Base-by-base conservation (phyloP, 345 rosid genomes). In the Populus alba region DNA sequence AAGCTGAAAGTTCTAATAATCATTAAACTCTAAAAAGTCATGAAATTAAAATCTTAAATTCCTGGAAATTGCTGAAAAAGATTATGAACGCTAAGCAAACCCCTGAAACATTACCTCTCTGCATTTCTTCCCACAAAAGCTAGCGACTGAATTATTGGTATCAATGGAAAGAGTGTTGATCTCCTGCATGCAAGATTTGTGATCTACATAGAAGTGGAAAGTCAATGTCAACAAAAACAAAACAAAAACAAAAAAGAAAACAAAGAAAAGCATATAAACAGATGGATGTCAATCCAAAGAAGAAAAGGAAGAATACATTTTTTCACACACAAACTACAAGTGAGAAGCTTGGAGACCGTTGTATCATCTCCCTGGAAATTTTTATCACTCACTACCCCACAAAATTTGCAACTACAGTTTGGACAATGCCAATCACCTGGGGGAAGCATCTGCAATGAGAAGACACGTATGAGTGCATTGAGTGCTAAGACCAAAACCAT, bases 111-210 rank as follows among this genome's bases (percentile, higher is more conserved):
- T 4, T 75, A 82, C 85, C 81, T 82, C 82, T 45, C 79, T n/a
- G 57, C 85, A 82, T 65, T 62, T 75, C 66, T 67, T 75, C 45
- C 81, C 81, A 71, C 85, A 82, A 75, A 82, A 82, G 39, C 65
- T 79, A 38, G 71, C 61, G 33, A 75, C 38, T 66, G 87, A 81
- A 82, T 82, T 75, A 78, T 57, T 67, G 35, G 85, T 82, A 25
- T 89, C 88, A 83, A 55, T 49, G 61, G 81, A 79, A 83, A 67
- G 79, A 63, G 69, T 78, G 86, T 88, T 92, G 77, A 70, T 65
- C 78, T 85, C 91, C 77, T 41, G 47, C 37, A 47, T 47, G 74
- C 85, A 82, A 13, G 85, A 75, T 15, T 55, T 78, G 76, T 82
- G 85, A 82, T 78, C 85, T 82, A 39, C 45, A 67, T 8, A 71